These are phyloP conservation scores for Starmerella gropengiesseri DNA, from an alignment of 805 yeast species.

Conservation along the genomic window DNA sequence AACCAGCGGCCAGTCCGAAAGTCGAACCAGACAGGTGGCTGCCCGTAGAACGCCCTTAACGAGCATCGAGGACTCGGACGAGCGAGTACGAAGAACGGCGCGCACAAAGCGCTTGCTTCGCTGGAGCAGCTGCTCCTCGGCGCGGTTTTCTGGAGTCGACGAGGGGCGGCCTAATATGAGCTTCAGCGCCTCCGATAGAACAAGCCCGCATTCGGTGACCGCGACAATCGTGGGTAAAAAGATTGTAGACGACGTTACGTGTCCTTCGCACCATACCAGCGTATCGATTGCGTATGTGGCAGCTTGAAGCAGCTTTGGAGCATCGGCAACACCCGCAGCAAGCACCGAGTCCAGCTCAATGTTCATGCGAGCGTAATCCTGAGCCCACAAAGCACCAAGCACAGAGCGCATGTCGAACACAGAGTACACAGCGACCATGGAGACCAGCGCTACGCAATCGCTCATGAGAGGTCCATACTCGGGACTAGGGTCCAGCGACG, in stretches of 20 bases:
- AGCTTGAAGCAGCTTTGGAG: slow-evolving; percentile 29
- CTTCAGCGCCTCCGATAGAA: slow-evolving; percentile 28
- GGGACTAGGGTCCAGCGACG: slow-evolving; percentile 34
- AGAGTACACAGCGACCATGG: slow-evolving; percentile 29
- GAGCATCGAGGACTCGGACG: slow-evolving; percentile 3
- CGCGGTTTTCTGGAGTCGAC: slow-evolving; percentile 13
- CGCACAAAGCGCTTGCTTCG: slow-evolving; percentile 19
- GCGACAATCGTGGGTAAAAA: slow-evolving; percentile 31
- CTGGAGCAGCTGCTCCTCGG: slow-evolving; percentile 22
- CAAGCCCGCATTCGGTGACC: slow-evolving; percentile 31
- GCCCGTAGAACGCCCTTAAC: slow-evolving; percentile 15
- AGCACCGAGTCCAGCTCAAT: slow-evolving; percentile 22
- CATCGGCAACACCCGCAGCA: slow-evolving; percentile 16
- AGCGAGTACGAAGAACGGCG: slow-evolving; percentile 12
- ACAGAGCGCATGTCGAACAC: slow-evolving; percentile 32
- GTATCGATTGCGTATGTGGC: slow-evolving; percentile 33
- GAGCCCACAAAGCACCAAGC: slow-evolving; percentile 34
- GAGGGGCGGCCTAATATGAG: slow-evolving; percentile 1
- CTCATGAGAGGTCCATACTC: slow-evolving; percentile 34
- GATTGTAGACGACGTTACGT: slow-evolving; percentile 29
- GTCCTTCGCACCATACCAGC: slow-evolving; percentile 32
- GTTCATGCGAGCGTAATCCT: slow-evolving; percentile 33
- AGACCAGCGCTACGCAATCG: slow-evolving; percentile 35
- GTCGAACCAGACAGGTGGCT: slow-evolving; percentile 15
- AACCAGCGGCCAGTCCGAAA: slow-evolving; percentile 20